Evolutionary conservation across 2,329 filamentous ascomycete genomes (phyloP), one percentile per base, ranked within the genome.

Genomic region (Hypoxylon sp.): DNA sequence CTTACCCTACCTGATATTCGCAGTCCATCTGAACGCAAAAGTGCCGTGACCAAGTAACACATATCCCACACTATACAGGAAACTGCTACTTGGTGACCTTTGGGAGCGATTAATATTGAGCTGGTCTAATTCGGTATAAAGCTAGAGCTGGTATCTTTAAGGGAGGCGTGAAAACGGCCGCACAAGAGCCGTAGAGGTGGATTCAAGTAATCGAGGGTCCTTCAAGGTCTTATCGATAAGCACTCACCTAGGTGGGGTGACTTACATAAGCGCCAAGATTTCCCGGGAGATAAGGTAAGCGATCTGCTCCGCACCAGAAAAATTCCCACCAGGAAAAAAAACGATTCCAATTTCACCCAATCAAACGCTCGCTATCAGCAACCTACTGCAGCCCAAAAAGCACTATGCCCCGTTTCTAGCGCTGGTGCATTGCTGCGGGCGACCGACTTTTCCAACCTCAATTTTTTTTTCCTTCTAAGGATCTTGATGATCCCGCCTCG

Each of bases 301-400:
- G 57, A 73, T 49, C 48, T 66, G 60, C 69, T 73, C 71, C 67
- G 68, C 73, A 75, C 69, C 66, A 75, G 71, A 68, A 64, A 68
- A 65, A 50, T 25, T 61, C 49, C 59, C 44, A 61, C 61, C 60
- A 60, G 61, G 65, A 66, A 74, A 76, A 70, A 65, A 65, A 48
- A 40, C 30, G 37, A 44, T 22, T 17, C 22, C 6, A 3, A 46
- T 42, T 61, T 48, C 13, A 61, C n/a, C 68, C 68, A 71, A 71
- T 71, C 65, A 71, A 53, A 8, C 3, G 20, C 25, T 54, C 22
- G 14, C 56, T 25, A 35, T 68, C 62, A 42, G 17, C 46, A 62
- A 68, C 53, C 62, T 67, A 64, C 56, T 62, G 60, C 57, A 59
- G 48, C 50, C 54, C 56, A 61, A 54, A 54, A 37, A 48, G 22